Evolutionary conservation across 2,329 filamentous ascomycete species (phyloP).

Genomic region (Penicillium sp.): DNA sequence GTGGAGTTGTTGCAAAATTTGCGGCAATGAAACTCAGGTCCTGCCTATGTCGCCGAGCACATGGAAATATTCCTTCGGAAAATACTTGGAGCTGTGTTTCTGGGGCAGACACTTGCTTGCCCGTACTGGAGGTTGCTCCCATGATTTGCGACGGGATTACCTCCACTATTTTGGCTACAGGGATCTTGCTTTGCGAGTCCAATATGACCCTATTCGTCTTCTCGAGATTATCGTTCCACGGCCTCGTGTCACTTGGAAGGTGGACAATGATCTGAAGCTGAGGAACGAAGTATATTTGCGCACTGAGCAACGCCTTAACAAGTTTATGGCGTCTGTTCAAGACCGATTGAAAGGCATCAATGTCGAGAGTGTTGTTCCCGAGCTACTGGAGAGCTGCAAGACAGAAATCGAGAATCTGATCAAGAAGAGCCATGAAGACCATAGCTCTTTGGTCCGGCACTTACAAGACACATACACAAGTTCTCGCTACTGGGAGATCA

Average conservation of each 20-base stretch:
- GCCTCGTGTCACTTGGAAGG: conserved; percentile 90
- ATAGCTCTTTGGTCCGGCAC: conserved; percentile 61
- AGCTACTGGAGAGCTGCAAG: conserved; percentile 74
- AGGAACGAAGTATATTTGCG: conserved; percentile 85
- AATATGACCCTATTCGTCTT: conserved; percentile 85
- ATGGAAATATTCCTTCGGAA: conserved; percentile 97
- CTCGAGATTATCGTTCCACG: conserved; percentile 90
- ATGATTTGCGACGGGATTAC: conserved; percentile 87
- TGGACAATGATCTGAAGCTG: conserved; percentile 81
- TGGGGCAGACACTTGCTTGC: conserved; percentile 76
- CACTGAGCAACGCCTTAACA: conserved; percentile 70
- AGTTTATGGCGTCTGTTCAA: conserved; percentile 81
- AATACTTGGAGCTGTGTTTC: conserved; percentile 94
- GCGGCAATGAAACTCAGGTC: conserved; percentile 79
- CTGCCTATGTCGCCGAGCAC: conserved; percentile 87
- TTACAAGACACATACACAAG: conserved; percentile 85
- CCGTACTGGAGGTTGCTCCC: conserved; percentile 69
- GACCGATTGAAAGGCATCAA: conserved; percentile 78
- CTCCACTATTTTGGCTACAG: conserved; percentile 84
- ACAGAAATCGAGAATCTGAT: conserved; percentile 69
- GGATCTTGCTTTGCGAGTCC: conserved; percentile 75
- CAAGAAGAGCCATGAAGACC: conserved; percentile 75
- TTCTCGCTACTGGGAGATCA: conserved; percentile 92
- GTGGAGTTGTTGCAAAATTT: conserved; percentile 95
- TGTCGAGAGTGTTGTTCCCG: conserved; percentile 78